These are phyloP conservation scores for Lathyrus tuberosus DNA, from an alignment of 306 rosid genomes.

Conservation along the genomic window DNA sequence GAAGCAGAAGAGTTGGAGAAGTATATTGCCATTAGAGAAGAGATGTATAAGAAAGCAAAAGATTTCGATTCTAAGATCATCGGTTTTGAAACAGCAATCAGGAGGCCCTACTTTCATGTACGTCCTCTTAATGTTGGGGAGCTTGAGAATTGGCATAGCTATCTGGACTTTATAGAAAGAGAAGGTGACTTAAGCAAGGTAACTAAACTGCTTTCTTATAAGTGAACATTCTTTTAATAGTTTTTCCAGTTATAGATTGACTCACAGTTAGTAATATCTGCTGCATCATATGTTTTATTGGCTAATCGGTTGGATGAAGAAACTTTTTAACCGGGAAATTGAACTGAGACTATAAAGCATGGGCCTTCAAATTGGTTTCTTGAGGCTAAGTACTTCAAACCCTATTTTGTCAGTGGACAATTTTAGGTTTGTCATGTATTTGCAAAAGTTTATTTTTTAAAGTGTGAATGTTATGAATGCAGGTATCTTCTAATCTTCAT, in stretches of 20 bases:
- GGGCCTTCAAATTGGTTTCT: slow-evolving; percentile 97
- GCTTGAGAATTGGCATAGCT: slow-evolving; percentile 98
- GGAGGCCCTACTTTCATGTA: slow-evolving; percentile 98
- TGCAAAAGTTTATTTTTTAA: slow-evolving; percentile 73
- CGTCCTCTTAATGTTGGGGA: slow-evolving; percentile 90
- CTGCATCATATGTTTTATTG: slow-evolving; percentile 85
- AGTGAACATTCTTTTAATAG: slow-evolving; percentile 46
- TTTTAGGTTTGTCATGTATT: slow-evolving; percentile 91
- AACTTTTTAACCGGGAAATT: slow-evolving; percentile 90
- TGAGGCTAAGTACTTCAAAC: slow-evolving; percentile 99
- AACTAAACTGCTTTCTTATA: slow-evolving; percentile 50
- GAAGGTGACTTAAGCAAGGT: slow-evolving; percentile 98
- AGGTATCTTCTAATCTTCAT: slow-evolving; percentile 96
- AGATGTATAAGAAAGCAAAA: slow-evolving; percentile 94
- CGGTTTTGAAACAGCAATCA: slow-evolving; percentile 98
- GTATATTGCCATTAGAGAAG: slow-evolving; percentile 95
- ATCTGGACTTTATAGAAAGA: slow-evolving; percentile 87
- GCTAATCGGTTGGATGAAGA: slow-evolving; percentile 98
- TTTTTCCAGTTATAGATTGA: slow-evolving; percentile 58
- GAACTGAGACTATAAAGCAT: slow-evolving; percentile 99
- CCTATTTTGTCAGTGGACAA: slow-evolving; percentile 83
- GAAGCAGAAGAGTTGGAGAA: slow-evolving; percentile 99
- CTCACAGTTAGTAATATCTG: slow-evolving; percentile 79
- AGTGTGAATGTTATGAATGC: slow-evolving; percentile 99
- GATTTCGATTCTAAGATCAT: slow-evolving; percentile 99